phyloP scores from a whole-genome alignment of 129 eudicot genomes.

The Lactuca sativa region DNA sequence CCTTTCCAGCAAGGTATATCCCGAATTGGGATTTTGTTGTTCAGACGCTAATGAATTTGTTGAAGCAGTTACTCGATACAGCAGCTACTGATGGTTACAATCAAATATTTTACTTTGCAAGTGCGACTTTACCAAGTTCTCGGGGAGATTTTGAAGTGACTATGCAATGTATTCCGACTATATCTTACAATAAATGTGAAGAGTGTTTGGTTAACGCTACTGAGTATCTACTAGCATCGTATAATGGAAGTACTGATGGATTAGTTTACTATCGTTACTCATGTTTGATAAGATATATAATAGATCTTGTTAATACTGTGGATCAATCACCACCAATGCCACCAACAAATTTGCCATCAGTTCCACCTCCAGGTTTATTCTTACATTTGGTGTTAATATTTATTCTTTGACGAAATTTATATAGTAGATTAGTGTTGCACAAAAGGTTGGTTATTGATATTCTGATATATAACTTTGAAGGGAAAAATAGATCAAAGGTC shows the following conservation, averaged over 20 bases:
- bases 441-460: too few species aligned
- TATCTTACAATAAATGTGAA: background rate
- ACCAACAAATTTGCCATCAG: too few species aligned
- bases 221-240: background rate
- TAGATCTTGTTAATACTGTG: background rate
- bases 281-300: slow-evolving; percentile 3
- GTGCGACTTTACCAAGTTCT: background rate
- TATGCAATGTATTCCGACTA: background rate
- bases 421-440: too few species aligned
- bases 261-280: slow-evolving; percentile 4
- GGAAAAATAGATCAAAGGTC: background rate
- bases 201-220: background rate
- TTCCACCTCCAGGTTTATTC: background rate
- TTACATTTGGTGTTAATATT: background rate
- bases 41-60: background rate
- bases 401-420: background rate
- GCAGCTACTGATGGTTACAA: background rate
- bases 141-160: background rate
- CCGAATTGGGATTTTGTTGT: background rate
- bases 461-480: background rate
- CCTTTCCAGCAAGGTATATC: background rate
- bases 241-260: background rate
- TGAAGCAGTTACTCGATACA: background rate
- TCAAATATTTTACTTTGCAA: background rate
- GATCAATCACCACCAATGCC: too few species aligned